These are phyloP conservation scores for Hemileccinum rubropunctum DNA, from an alignment of 768 basidiomycete species.

Conservation along the genomic window DNA sequence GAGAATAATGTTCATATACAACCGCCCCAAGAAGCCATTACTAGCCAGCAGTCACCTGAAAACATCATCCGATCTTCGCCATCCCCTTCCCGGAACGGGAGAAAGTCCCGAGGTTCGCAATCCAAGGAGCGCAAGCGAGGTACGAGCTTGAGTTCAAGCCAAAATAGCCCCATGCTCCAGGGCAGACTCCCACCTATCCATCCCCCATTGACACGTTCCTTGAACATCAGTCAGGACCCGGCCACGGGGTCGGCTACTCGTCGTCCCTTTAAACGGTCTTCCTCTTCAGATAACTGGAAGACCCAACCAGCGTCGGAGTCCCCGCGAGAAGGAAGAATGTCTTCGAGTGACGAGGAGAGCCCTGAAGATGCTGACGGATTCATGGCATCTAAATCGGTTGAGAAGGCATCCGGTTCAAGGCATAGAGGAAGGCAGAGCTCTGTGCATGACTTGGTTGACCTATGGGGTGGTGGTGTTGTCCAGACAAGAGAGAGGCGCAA, in stretches of 20 bases:
- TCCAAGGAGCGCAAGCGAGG: constrained; percentile 35
- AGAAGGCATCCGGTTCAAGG: constrained; percentile 28
- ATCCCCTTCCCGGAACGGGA: constrained; percentile 22
- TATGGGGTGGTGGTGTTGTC: constrained; percentile 62
- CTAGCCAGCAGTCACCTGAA: constrained; percentile 15
- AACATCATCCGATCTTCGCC: constrained; percentile 1
- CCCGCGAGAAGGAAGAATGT: constrained; percentile 30
- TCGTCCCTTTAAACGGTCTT: constrained; percentile 19
- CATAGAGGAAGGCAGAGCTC: constrained; percentile 66
- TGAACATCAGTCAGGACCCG: constrained; percentile 10
- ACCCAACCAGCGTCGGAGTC: constrained; percentile 30
- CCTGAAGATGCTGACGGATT: constrained; percentile 47
- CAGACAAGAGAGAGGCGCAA: constrained; percentile 44
- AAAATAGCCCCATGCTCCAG: constrained; percentile 5
- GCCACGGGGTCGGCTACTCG: constrained; percentile 6
- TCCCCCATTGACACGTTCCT: constrained; percentile 3
- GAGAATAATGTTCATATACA: constrained; percentile 34
- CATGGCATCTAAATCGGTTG: constrained; percentile 16
- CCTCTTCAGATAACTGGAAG: constrained; percentile 50
- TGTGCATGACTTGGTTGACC: constrained; percentile 77
- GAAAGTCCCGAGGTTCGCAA: constrained; percentile 25
- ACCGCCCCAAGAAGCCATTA: constrained; percentile 35
- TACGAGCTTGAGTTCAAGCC: constrained; percentile 5
- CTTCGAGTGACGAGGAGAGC: constrained; percentile 57
- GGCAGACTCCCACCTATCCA: constrained; percentile 5